Percentiles rank a stretch among this genome's conserved stretches.
Conservation (phyloP, 192 early-diverging fungal genomes). For the Umbelopsis sp. region DNA sequence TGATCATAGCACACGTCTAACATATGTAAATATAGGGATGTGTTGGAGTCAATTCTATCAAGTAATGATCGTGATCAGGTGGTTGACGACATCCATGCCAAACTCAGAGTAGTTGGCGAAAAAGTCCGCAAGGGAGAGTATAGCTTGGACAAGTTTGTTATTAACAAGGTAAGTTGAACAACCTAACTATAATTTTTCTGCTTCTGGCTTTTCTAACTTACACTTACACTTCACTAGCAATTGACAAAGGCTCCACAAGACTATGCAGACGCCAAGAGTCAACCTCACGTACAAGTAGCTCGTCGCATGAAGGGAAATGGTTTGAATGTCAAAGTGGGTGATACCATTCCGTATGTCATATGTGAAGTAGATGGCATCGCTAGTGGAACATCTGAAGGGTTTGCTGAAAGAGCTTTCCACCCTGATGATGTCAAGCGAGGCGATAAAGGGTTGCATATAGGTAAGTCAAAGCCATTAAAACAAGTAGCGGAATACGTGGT, state of each 20-base stretch:
- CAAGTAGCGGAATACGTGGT: background rate
- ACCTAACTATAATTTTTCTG: background rate
- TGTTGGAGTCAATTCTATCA: conserved; percentile 61
- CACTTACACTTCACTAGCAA: conserved; percentile 43
- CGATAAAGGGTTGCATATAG: conserved; percentile 42
- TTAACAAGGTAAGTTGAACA: conserved; percentile 74
- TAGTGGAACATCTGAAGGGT: conserved; percentile 36
- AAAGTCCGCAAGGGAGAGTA: conserved; percentile 71
- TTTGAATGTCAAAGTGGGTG: conserved; percentile 70
- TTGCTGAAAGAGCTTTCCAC: conserved; percentile 80
- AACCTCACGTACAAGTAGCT: conserved; percentile 97
- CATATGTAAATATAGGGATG: conserved; percentile 47
- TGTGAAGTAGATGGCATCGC: conserved; percentile 52
- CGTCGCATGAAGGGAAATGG: conserved; percentile 76
- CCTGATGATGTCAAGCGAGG: conserved; percentile 77
- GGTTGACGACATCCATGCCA: conserved; percentile 77
- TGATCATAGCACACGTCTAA: background rate
- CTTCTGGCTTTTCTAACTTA: background rate
- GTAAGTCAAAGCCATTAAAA: conserved; percentile 32
- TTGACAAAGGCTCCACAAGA: conserved; percentile 90
- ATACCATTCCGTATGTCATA: conserved; percentile 93
- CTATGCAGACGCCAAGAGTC: conserved; percentile 84
- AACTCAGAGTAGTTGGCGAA: conserved; percentile 67
- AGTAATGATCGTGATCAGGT: conserved; percentile 65
- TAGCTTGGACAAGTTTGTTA: conserved; percentile 82